phyloP scores from a whole-genome alignment of 768 basidiomycete genomes.

The Ramaria sp. region DNA sequence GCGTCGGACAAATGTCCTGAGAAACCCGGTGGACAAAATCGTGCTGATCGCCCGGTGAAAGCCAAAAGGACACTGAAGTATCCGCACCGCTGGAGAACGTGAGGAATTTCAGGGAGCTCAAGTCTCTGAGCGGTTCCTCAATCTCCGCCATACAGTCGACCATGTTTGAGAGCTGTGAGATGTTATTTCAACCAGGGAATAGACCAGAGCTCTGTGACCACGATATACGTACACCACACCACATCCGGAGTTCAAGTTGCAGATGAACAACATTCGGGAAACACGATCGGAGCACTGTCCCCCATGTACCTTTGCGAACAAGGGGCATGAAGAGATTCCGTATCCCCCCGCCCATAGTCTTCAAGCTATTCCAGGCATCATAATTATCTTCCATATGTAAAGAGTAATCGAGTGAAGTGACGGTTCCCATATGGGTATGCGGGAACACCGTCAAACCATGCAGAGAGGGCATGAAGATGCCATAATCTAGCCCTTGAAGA shows the following conservation, averaged over 20 bases:
- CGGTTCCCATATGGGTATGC: background rate
- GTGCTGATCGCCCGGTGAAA: background rate
- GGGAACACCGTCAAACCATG: background rate
- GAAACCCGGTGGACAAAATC: background rate
- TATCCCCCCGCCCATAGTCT: background rate
- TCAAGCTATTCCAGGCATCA: background rate
- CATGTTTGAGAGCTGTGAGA: background rate
- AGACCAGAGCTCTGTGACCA: background rate
- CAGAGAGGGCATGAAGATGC: background rate
- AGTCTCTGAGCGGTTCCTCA: background rate
- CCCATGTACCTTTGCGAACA: no score
- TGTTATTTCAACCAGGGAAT: background rate
- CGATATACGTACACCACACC: background rate
- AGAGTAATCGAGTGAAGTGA: background rate
- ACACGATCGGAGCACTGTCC: background rate
- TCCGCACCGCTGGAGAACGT: background rate
- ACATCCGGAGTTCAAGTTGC: background rate
- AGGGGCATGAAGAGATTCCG: background rate
- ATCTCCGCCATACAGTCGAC: background rate
- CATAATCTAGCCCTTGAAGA: background rate
- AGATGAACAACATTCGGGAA: background rate
- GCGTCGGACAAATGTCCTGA: background rate
- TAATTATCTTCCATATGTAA: no score
- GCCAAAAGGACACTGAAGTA: background rate
- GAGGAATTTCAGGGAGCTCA: background rate